These are phyloP conservation scores for Blastocystis sp. DNA, from an alignment of 352 stramenopile species.

Conservation along the genomic window DNA sequence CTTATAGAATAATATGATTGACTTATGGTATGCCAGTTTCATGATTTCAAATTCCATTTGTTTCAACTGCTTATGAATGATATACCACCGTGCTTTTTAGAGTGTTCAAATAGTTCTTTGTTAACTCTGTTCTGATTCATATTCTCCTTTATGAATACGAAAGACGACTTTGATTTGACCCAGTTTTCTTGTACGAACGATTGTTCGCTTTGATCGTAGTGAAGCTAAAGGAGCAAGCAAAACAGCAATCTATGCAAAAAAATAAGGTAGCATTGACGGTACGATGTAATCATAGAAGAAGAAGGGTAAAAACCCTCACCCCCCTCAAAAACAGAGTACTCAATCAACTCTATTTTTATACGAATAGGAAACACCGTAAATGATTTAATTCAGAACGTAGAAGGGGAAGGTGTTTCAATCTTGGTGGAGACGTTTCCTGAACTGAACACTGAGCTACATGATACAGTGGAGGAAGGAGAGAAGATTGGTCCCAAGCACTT, in stretches of 20 bases:
- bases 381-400: neutral
- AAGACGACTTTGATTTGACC: slow-evolving; percentile 26
- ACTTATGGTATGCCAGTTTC: no score
- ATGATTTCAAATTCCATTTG: no score
- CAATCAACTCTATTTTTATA: neutral
- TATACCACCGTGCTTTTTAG: no score
- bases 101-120: no score
- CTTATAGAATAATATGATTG: no score
- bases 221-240: neutral
- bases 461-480: neutral
- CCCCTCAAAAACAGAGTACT: neutral
- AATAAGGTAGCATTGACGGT: neutral
- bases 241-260: neutral
- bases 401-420: neutral
- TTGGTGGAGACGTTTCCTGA: neutral
- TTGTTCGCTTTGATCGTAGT: neutral
- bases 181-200: neutral
- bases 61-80: no score
- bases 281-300: neutral
- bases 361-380: neutral
- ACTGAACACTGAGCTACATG: neutral
- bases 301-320: neutral
- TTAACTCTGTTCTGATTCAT: no score
- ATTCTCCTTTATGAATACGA: no score
- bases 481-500: slow-evolving; percentile 74